Evolutionary conservation across 805 yeast genomes (phyloP).

Genomic region (Teunomyces aglyptinius): DNA sequence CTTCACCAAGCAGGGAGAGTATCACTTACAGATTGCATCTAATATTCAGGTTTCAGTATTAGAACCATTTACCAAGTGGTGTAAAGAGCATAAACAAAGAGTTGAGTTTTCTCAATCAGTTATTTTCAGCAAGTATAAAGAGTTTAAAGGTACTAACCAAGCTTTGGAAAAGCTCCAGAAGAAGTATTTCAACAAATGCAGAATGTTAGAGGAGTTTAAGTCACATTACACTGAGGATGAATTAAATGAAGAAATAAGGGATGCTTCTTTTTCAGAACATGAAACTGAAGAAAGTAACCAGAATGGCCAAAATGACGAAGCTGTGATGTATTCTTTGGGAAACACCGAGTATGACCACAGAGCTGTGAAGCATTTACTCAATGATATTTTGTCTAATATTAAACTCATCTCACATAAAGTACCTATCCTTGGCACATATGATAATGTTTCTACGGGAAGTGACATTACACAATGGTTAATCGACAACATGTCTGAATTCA

Average conservation of each 20-base stretch:
- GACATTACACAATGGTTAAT: constrained; percentile 60
- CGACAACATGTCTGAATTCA: constrained; percentile 41
- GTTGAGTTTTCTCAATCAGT: constrained; percentile 59
- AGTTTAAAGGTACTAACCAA: constrained; percentile 46
- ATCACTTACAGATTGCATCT: constrained; percentile 60
- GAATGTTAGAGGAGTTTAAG: constrained; percentile 66
- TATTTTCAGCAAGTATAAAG: constrained; percentile 49
- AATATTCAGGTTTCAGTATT: constrained; percentile 60
- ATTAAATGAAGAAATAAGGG: constrained; percentile 28
- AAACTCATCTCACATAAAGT: constrained; percentile 57
- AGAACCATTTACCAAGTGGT: constrained; percentile 73
- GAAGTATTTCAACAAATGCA: constrained; percentile 73
- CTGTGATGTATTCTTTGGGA: constrained; percentile 29
- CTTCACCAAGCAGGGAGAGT: constrained; percentile 56
- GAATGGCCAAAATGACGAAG: constrained; percentile 10
- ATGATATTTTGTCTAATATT: constrained; percentile 41
- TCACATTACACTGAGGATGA: constrained; percentile 47
- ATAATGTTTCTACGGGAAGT: constrained; percentile 60
- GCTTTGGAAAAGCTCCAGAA: constrained; percentile 59
- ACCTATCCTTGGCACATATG: constrained; percentile 67
- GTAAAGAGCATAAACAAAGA: constrained; percentile 66
- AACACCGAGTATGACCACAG: constrained; percentile 26
- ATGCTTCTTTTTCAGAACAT: constrained; percentile 14
- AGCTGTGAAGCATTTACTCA: constrained; percentile 33
- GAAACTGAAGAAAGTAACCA: constrained; percentile 5